Evolutionary conservation across 306 rosid species (phyloP).

Genomic region (Sechiopsis laciniata): DNA sequence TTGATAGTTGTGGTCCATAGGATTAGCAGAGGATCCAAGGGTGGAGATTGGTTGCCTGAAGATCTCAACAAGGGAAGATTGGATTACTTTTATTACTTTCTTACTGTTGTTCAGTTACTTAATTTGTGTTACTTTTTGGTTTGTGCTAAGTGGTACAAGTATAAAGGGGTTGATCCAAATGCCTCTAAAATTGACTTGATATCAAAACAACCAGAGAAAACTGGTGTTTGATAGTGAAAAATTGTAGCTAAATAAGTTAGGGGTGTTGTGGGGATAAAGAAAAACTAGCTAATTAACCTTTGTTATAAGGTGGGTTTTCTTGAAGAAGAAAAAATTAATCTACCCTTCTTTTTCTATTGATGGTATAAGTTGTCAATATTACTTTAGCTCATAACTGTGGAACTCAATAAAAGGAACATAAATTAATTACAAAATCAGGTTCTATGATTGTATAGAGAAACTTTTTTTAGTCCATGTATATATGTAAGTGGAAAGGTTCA

Average conservation of each 20-base stretch:
- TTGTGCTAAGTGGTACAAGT: conserved; percentile 56
- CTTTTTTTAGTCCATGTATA: too few species aligned
- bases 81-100: conserved; percentile 61
- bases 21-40: conserved; percentile 30
- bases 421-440: too few species aligned
- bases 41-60: conserved; percentile 70
- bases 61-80: conserved; percentile 84
- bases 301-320: background rate
- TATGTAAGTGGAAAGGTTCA: too few species aligned
- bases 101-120: conserved; percentile 40
- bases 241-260: background rate
- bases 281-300: background rate
- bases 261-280: background rate
- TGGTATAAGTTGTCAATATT: too few species aligned
- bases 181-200: conserved; percentile 29
- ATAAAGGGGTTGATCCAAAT: conserved; percentile 36
- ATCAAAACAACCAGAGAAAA: conserved; percentile 28
- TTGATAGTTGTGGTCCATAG: conserved; percentile 49
- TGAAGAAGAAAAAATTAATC: background rate
- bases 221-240: conserved; percentile 26
- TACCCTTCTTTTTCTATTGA: background rate
- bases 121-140: conserved; percentile 57
- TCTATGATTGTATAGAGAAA: too few species aligned
- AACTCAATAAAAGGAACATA: too few species aligned
- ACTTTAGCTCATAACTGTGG: too few species aligned